A percentile compares a stretch with the other conserved stretches of the same genome.
phyloP scores from a whole-genome alignment of 2,329 filamentous ascomycete genomes.

The Mycosphaerella sp. region DNA sequence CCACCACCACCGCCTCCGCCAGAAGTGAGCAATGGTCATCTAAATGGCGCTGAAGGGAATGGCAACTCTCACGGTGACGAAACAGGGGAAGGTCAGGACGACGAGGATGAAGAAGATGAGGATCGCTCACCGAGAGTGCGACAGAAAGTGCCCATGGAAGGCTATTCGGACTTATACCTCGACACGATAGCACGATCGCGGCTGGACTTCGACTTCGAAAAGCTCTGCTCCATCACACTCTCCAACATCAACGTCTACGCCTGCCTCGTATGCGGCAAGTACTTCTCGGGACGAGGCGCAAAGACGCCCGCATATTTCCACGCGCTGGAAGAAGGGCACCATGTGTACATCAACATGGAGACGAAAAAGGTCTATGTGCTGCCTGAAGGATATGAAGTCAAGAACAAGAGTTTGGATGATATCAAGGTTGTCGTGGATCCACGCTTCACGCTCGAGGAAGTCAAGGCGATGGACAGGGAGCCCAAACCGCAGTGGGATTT shows the following conservation, averaged over 20 bases:
- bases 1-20: conserved; percentile 25
- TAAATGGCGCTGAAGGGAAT: conserved; percentile 21
- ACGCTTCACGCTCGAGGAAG: conserved; percentile 71
- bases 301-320: conserved; percentile 98
- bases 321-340: conserved; percentile 87
- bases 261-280: conserved; percentile 94
- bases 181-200: conserved; percentile 92
- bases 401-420: conserved; percentile 88
- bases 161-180: conserved; percentile 93
- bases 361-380: conserved; percentile 86
- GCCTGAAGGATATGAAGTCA: conserved; percentile 94
- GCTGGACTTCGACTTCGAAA: conserved; percentile 98
- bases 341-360: conserved; percentile 98
- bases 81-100: conserved; percentile 19
- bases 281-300: conserved; percentile 87
- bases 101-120: conserved; percentile 34
- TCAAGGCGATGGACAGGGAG: conserved; percentile 65
- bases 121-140: conserved; percentile 45
- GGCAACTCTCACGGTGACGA: conserved; percentile 27
- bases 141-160: conserved; percentile 72
- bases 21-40: conserved; percentile 21
- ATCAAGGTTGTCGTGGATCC: conserved; percentile 98
- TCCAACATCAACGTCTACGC: conserved; percentile 99
- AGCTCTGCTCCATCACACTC: conserved; percentile 89
- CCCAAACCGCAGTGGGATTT: conserved; percentile 66